Evolutionary conservation across 2,329 filamentous ascomycete species (phyloP).

Genomic region (Botrytis paeoniae): DNA sequence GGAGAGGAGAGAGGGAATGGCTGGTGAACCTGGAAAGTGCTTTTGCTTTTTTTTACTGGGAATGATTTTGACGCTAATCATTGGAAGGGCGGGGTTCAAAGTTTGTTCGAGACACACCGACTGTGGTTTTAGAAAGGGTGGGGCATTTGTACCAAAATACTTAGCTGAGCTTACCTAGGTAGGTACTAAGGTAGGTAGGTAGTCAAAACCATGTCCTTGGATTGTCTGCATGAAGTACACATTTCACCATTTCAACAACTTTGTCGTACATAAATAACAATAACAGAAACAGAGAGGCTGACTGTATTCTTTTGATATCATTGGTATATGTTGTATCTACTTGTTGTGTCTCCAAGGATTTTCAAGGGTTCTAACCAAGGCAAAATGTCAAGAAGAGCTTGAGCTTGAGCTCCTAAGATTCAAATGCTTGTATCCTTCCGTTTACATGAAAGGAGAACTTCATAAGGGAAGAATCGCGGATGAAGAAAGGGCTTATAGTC

Average conservation of each 20-base stretch:
- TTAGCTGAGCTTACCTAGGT: neutral
- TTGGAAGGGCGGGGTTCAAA: neutral
- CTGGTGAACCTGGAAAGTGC: conserved; percentile 7
- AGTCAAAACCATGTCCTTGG: neutral
- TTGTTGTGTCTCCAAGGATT: neutral
- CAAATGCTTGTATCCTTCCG: neutral
- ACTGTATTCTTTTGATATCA: neutral
- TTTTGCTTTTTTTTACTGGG: conserved; percentile 17
- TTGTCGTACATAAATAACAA: neutral
- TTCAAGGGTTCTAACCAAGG: neutral
- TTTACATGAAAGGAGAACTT: too few species aligned
- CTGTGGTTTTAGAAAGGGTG: conserved; percentile 2
- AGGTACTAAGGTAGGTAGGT: neutral
- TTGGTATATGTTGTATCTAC: neutral
- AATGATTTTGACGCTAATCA: conserved; percentile 18
- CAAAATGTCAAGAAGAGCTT: neutral
- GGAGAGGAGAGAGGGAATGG: conserved; percentile 8
- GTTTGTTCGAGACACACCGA: neutral
- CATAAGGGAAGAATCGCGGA: too few species aligned
- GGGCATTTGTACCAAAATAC: neutral
- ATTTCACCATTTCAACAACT: neutral
- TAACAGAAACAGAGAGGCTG: neutral
- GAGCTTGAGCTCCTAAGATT: neutral
- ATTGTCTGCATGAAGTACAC: neutral
- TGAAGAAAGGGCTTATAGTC: neutral